These are phyloP conservation scores for Neurospora intermedia DNA, from an alignment of 495 filamentous ascomycete genomes.

Conservation along the genomic window DNA sequence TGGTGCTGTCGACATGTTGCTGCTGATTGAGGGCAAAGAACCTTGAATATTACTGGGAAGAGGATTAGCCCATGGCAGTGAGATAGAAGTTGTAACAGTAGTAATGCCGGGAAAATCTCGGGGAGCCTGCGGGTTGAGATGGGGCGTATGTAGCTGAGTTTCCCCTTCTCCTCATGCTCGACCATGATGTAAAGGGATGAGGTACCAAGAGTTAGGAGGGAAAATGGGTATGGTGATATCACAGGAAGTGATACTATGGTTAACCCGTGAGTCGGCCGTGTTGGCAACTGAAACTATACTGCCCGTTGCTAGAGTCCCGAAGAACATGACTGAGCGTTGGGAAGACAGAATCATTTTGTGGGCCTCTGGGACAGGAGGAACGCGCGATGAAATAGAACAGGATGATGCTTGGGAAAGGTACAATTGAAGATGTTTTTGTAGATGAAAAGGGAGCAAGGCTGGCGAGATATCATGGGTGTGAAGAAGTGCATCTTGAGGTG, in stretches of 20 bases:
- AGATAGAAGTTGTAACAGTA: neutral
- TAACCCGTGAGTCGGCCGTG: neutral
- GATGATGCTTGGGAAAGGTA: neutral
- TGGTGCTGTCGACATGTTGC: slow-evolving; percentile 26
- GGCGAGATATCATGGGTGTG: neutral
- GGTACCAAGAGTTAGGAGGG: neutral
- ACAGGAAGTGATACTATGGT: neutral
- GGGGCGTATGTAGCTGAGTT: neutral
- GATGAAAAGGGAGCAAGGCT: neutral
- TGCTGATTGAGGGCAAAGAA: slow-evolving; percentile 8
- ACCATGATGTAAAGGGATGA: neutral
- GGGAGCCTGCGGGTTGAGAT: neutral
- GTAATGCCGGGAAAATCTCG: neutral
- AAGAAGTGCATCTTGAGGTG: neutral
- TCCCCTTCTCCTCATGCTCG: neutral
- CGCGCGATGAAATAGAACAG: neutral
- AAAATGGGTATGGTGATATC: neutral
- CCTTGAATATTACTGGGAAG: slow-evolving; percentile 10
- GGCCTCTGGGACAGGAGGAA: neutral
- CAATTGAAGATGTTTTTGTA: neutral
- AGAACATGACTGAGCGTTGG: neutral
- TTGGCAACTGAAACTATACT: neutral
- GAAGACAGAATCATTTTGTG: neutral
- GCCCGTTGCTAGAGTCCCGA: neutral
- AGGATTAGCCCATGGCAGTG: slow-evolving; percentile 11